Base-by-base conservation (phyloP, 1,284 basidiomycete genomes). In the Flammula alnicola region DNA sequence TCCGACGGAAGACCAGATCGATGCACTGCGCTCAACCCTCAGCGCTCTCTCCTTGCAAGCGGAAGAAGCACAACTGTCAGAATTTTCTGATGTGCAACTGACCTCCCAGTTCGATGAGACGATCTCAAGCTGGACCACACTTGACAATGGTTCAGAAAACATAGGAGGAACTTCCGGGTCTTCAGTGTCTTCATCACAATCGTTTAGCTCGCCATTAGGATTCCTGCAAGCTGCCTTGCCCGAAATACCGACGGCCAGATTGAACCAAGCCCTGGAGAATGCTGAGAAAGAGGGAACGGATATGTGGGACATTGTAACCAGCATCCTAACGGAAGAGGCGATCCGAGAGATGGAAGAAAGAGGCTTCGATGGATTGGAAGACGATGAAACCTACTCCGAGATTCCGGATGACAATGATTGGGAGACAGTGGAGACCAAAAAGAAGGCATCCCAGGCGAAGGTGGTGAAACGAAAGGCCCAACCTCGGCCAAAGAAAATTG, bases 171-270 rank as follows among this genome's bases (percentile, higher is more conserved):
- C 63, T 27, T 74, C 76, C 1, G 73, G 73, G 16, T 68, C 72
- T 1, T 78, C 78, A 0, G 63, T 63, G n/a, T 54, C 67, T 5
- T 74, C 74, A 8, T 65, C 56, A 5, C 69, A 73, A 25, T 73
- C 78, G 0, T 79, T 83, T 57, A 74, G 69, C 49, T 80, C 84
- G 1, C 83, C 85, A 1, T 71, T 91, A 20, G 81, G 79, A 6
- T 91, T 91, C 60, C 69, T 91, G 23, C 80, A 79, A 49, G 79
- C 83, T 3, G 81, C 80, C 1, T 73, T 91, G 49, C 88, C 88
- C 4, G 75, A 85, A 58, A 65, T 89, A 39, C 64, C 79, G 0
- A 64, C 58, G 1, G 60, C 65, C 5, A 74, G 63, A 17, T 73
- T 91, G 19, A 66, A 64, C 22, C 65, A 66, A 19, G 80, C 77